These are phyloP conservation scores for Kodamaea derodonti DNA, from an alignment of 1,139 yeast genomes.

Conservation along the genomic window DNA sequence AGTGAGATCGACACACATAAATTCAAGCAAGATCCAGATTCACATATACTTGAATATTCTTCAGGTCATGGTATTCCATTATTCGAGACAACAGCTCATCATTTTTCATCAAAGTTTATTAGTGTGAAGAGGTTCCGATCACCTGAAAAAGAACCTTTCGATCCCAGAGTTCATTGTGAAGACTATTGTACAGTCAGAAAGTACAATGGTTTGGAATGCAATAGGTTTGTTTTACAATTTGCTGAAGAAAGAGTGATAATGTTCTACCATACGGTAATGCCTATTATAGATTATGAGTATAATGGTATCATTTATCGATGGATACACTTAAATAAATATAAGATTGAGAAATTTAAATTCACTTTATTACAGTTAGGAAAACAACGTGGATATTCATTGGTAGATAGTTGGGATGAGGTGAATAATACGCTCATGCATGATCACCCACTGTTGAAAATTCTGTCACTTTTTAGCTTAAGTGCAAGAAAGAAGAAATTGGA, in stretches of 20 bases:
- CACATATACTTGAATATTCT: background rate
- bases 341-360: conserved; percentile 3
- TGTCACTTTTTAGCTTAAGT: background rate
- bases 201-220: background rate
- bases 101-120: background rate
- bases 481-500: conserved; percentile 3
- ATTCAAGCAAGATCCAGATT: background rate
- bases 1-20: background rate
- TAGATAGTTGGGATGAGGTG: conserved; percentile 9
- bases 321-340: conserved; percentile 5
- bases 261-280: conserved; percentile 8
- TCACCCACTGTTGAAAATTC: conserved; percentile 3
- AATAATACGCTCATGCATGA: conserved; percentile 2
- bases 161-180: background rate
- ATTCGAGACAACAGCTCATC: background rate
- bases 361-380: conserved; percentile 7
- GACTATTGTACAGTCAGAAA: background rate
- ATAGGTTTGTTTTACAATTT: background rate
- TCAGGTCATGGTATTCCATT: background rate
- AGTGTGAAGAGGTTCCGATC: background rate
- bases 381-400: conserved; percentile 6
- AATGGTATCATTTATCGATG: conserved; percentile 5
- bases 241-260: conserved; percentile 1
- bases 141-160: conserved; percentile 1
- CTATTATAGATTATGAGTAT: conserved; percentile 9